Conservation (phyloP, 257 asterid species). For the Solanum bulbocastanum region DNA sequence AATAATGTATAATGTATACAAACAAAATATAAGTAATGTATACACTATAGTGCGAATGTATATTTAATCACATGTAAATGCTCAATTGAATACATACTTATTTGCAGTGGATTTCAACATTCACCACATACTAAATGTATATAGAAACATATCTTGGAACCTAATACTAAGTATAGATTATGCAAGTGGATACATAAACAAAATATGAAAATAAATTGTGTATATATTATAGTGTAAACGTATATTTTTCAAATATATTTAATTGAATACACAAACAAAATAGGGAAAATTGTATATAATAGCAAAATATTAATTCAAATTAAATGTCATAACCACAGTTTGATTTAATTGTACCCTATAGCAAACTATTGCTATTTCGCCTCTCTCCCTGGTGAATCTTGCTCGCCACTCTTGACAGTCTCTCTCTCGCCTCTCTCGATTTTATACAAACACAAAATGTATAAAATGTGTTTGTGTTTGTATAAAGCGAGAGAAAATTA, state of each 20-base stretch:
- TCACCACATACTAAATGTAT: neutral
- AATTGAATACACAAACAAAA: neutral
- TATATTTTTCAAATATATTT: too few relatives aligned
- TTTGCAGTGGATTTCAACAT: neutral
- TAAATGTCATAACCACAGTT: too few relatives aligned
- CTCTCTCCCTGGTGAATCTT: too few relatives aligned
- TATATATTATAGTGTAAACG: neutral
- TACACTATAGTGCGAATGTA: neutral
- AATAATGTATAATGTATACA: neutral
- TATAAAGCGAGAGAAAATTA: too few relatives aligned
- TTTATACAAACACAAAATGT: too few relatives aligned
- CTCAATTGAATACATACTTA: neutral
- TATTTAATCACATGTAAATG: neutral
- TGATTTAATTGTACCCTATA: too few relatives aligned
- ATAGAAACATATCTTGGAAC: neutral
- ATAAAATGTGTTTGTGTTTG: too few relatives aligned
- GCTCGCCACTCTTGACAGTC: too few relatives aligned
- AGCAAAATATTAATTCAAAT: too few relatives aligned
- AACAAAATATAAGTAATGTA: neutral
- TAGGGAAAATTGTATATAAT: too few relatives aligned
- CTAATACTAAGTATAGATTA: neutral
- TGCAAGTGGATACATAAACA: neutral
- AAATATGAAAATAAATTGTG: neutral
- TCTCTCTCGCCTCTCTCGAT: too few relatives aligned
- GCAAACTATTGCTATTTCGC: too few relatives aligned